Evolutionary conservation across 768 basidiomycete species (phyloP).

Genomic region (Pisolithus sp.): DNA sequence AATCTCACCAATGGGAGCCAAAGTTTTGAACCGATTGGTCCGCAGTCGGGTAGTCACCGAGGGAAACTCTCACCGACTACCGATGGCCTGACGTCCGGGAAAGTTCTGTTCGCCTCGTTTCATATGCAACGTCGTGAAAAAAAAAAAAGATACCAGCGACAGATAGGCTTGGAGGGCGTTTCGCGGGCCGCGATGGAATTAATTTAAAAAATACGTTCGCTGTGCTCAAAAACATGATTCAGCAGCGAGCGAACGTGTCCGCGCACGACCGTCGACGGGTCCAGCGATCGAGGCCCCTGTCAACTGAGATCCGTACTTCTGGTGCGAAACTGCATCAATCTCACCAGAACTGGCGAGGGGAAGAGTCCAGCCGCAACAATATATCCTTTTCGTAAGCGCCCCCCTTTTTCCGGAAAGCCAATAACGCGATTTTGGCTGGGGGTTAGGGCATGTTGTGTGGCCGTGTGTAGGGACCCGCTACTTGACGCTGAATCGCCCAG

Average conservation of each 20-base stretch:
- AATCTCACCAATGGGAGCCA: background rate
- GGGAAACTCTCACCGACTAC: background rate
- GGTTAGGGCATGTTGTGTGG: no score
- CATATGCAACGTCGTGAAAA: no score
- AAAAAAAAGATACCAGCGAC: no score
- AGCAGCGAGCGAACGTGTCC: background rate
- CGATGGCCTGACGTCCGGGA: background rate
- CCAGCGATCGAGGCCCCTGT: no score
- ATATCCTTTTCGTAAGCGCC: background rate
- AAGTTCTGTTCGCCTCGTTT: background rate
- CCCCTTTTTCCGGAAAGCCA: background rate
- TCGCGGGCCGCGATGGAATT: background rate
- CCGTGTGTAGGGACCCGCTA: background rate
- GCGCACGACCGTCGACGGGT: no score
- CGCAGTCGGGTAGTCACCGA: background rate
- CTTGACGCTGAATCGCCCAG: conserved; percentile 3
- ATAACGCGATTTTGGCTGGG: background rate
- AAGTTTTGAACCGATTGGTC: background rate
- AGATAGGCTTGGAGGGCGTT: no score
- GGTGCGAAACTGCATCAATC: no score
- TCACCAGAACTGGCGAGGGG: background rate
- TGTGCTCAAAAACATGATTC: background rate
- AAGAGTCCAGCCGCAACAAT: background rate
- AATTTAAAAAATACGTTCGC: background rate
- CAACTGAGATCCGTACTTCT: no score